A percentile compares a stretch with the other conserved stretches of the same genome.
Conservation (phyloP, 73 alveolate genomes). For the Paramecium bursaria region DNA sequence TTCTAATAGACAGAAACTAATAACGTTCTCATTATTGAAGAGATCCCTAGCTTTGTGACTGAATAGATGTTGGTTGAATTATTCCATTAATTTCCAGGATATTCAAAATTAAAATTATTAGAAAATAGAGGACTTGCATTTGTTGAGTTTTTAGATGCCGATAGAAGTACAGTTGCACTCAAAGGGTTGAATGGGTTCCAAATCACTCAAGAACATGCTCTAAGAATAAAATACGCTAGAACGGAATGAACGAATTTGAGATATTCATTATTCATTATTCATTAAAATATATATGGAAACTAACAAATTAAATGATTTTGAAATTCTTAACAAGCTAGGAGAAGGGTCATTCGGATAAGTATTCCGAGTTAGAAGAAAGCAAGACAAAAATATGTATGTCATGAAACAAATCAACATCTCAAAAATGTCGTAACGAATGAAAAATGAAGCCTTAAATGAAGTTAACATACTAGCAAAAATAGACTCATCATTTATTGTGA, state of each 20-base stretch:
- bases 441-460: constrained; percentile 89
- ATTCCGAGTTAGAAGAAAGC: constrained; percentile 73
- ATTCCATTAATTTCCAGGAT: constrained; percentile 49
- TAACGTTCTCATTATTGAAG: constrained; percentile 38
- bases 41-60: constrained; percentile 13
- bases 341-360: constrained; percentile 81
- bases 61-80: constrained; percentile 20
- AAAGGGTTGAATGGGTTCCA: constrained; percentile 23
- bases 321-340: constrained; percentile 75
- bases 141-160: constrained; percentile 50
- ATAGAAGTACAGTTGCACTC: constrained; percentile 43
- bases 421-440: constrained; percentile 64
- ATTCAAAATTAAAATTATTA: constrained; percentile 15
- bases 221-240: constrained; percentile 50
- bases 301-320: constrained; percentile 77
- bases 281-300: too few species aligned
- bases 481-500: constrained; percentile 84
- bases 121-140: constrained; percentile 54
- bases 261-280: too few species aligned
- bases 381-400: constrained; percentile 62
- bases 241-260: too few species aligned
- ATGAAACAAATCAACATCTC: constrained; percentile 67
- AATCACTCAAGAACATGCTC: constrained; percentile 24
- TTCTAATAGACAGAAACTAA: constrained; percentile 38
- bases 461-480: constrained; percentile 82